Base-by-base conservation (phyloP, 768 basidiomycete species). In the Leccinum variicolor region DNA sequence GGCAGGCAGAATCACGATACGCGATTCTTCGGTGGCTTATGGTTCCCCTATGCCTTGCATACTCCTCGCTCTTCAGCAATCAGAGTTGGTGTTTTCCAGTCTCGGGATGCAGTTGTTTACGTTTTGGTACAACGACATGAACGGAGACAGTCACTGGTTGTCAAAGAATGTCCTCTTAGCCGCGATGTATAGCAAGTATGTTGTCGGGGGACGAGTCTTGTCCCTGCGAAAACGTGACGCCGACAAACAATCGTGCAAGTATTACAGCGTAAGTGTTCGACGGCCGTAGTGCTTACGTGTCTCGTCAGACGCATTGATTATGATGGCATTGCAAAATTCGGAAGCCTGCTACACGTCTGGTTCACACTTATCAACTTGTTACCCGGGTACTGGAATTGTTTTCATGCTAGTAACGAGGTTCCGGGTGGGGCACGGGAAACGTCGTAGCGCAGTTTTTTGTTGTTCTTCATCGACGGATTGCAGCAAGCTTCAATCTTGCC, bases 151-250 rank as follows among this genome's bases (percentile, higher is more conserved):
- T 17, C 72, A 76, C 53, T 78, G 75, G 72, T 19, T 77, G 3
- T 66, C 70, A 2, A 75, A 75, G 54, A 79, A 78, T 53, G 45
- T 70, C 17, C 57, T 77, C 33, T 76, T 77, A 50, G 79, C 73
- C 15, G 52, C 70, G 6, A 73, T 78, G 39, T 74, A 74, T 17
- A 2, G 74, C 77, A 50, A 64, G 77, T 79, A 61, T 14, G 65
- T 55, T 29, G 70, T 76, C 31, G 79, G 75, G 4, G 60, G 29
- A 29, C 56, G 3, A 64, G 75, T 76, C 55, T 47, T 75, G 53
- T 59, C 52, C 31, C 51, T 70, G 55, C 67, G 60, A 5, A 71
- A 69, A 1, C 59, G 69, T 3, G 60, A 61, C 7, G 71, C 62
- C 1, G 75, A 76, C 11, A 72, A 68, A 19, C 62, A 59, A 23